These are phyloP conservation scores for Arthrobotrys iridis DNA, from an alignment of 2,329 filamentous ascomycete genomes.

Conservation along the genomic window DNA sequence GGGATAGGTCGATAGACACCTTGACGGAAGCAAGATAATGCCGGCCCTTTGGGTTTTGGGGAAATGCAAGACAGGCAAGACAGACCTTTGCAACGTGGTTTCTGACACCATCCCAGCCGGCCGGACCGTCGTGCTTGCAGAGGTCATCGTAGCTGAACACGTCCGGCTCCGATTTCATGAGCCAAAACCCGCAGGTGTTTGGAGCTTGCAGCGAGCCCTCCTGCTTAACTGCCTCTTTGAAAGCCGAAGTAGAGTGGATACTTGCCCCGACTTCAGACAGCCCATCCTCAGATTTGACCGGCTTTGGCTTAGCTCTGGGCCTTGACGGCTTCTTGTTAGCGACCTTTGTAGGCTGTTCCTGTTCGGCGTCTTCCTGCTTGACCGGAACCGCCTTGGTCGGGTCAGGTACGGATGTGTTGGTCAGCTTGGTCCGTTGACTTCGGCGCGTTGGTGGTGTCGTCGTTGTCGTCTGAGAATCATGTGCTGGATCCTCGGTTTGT, in stretches of 20 bases:
- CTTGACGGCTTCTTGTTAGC: neutral
- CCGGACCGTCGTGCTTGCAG: constrained; percentile 74
- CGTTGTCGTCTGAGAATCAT: constrained; percentile 35
- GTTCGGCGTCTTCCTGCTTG: constrained; percentile 18
- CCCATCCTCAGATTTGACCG: constrained; percentile 38
- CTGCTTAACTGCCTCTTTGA: constrained; percentile 16
- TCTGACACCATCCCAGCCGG: constrained; percentile 86
- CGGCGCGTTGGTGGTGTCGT: constrained; percentile 48
- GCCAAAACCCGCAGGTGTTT: constrained; percentile 69
- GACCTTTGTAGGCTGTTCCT: neutral
- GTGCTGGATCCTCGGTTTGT: constrained; percentile 32
- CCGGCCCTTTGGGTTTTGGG: neutral
- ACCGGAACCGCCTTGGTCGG: constrained; percentile 11
- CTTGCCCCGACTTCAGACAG: constrained; percentile 19
- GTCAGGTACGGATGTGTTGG: constrained; percentile 32
- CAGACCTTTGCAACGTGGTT: constrained; percentile 38
- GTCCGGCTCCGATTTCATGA: constrained; percentile 89
- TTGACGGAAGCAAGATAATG: constrained; percentile 24
- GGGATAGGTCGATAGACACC: constrained; percentile 22
- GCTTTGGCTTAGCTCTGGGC: constrained; percentile 51
- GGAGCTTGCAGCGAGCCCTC: constrained; percentile 8
- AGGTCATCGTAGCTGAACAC: constrained; percentile 88
- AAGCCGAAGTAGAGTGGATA: constrained; percentile 26
- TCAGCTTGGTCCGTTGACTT: constrained; percentile 32
- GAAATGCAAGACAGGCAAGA: constrained; percentile 25